Base-by-base conservation (phyloP, 2,329 filamentous ascomycete species). In the Fusarium brevicatenulatum region DNA sequence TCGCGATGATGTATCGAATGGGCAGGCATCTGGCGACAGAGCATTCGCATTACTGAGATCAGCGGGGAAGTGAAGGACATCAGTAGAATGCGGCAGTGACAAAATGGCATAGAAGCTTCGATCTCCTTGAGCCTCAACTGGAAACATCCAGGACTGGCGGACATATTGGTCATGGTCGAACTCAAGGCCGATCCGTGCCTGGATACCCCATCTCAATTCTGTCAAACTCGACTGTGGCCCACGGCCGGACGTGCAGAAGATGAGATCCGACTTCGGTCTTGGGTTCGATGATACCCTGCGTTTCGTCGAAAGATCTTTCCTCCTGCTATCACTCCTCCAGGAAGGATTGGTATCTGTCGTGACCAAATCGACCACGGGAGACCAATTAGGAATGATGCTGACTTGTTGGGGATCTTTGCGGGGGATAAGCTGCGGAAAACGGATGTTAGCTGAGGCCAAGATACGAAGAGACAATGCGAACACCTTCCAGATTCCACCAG, bases 401-500 rank as follows among this genome's bases (percentile, higher is more conserved):
- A 83, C 78, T 61, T 81, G 80, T 54, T 80, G 78, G 9, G 82
- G 86, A 32, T 86, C 81, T 68, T 88, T 82, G 72, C 90, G 87
- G 58, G 91, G 86, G 65, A 87, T 81, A 50, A 90, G 82, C 84
- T 91, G 64, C 53, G 16, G 18, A 23, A 18, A 9, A 37, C 39
- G 6, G 15, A 54, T 40, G 42, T 80, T 37, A 72, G 60, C 39
- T 30, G 39, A 28, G 16, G 32, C 11, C 28, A 37, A 32, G 30
- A n/a, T 21, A 58, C 19, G 7, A 39, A 18, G 13, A 23, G 7
- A 10, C 10, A 34, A 36, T 9, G 54, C 12, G 25, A 54, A 86
- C 80, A 93, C 91, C 81, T 91, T 90, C 84, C 92, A 95, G 10
- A 96, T 86, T 2, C 91, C 91, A 11, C 95, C 95, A 68, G 91